phyloP scores from a whole-genome alignment of 768 basidiomycete species.

The Leccinum barrowsii region DNA sequence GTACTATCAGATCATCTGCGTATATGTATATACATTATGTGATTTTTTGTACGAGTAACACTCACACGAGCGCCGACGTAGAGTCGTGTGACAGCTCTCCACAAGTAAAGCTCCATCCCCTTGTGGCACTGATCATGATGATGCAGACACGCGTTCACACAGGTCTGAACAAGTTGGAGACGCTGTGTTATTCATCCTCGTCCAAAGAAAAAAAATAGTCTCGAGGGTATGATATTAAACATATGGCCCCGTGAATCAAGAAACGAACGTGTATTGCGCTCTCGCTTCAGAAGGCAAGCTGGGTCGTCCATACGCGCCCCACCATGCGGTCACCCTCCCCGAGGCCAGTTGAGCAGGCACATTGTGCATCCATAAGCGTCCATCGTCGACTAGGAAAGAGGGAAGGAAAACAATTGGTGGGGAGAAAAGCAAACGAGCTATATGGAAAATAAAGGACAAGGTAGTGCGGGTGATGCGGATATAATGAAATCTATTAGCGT shows the following conservation, averaged over 20 bases:
- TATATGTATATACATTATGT: too few species aligned
- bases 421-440: not conserved
- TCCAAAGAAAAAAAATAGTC: not conserved
- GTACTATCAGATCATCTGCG: too few species aligned
- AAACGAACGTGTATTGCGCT: conserved; percentile 20
- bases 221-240: conserved; percentile 14
- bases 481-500: conserved; percentile 19
- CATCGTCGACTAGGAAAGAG: conserved; percentile 15
- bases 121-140: too few species aligned
- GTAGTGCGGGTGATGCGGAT: conserved; percentile 8
- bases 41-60: too few species aligned
- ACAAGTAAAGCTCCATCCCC: too few species aligned
- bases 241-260: conserved; percentile 1
- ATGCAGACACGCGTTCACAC: not conserved
- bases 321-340: not conserved
- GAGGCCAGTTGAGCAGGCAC: conserved; percentile 15
- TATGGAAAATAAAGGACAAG: conserved; percentile 2
- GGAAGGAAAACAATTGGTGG: not conserved
- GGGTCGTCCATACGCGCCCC: not conserved
- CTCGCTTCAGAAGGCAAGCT: conserved; percentile 1
- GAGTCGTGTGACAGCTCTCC: too few species aligned
- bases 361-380: conserved; percentile 24
- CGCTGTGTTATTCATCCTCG: not conserved
- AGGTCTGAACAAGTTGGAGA: not conserved
- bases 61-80: too few species aligned